phyloP scores from a whole-genome alignment of 2,329 filamentous ascomycete species.

The Fusarium lyarnte region DNA sequence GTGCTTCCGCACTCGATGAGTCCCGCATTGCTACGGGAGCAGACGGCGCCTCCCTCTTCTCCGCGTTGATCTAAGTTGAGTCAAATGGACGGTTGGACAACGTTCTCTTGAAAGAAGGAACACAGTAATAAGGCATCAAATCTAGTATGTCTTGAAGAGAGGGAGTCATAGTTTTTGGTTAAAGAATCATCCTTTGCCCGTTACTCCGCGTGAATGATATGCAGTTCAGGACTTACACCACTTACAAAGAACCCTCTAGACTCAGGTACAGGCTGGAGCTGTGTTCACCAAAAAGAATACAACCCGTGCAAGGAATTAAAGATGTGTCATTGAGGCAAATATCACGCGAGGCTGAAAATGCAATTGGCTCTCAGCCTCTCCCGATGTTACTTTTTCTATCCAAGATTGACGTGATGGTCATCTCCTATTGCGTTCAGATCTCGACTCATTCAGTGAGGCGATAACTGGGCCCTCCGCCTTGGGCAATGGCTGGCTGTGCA shows the following conservation, averaged over 20 bases:
- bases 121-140: background rate
- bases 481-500: slow-evolving; percentile 24
- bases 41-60: slow-evolving; percentile 29
- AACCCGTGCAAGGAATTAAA: background rate
- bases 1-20: slow-evolving; percentile 15
- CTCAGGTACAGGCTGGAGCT: background rate
- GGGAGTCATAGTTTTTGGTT: background rate
- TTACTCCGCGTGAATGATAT: background rate
- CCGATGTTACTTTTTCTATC: background rate
- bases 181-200: background rate
- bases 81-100: slow-evolving; percentile 1
- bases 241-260: background rate
- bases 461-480: slow-evolving; percentile 20
- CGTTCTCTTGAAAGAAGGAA: background rate
- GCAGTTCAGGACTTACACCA: background rate
- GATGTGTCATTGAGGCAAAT: background rate
- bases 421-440: background rate
- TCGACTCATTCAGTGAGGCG: slow-evolving; percentile 34
- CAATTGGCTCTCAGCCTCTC: slow-evolving; percentile 13
- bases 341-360: background rate
- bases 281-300: slow-evolving; percentile 1
- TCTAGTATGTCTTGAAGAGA: background rate
- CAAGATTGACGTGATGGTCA: slow-evolving; percentile 23
- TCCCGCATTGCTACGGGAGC: slow-evolving; percentile 19
- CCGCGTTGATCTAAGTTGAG: slow-evolving; percentile 9